Conservation (phyloP, 2,329 filamentous ascomycete genomes). For the Tolypocladium tropicale region DNA sequence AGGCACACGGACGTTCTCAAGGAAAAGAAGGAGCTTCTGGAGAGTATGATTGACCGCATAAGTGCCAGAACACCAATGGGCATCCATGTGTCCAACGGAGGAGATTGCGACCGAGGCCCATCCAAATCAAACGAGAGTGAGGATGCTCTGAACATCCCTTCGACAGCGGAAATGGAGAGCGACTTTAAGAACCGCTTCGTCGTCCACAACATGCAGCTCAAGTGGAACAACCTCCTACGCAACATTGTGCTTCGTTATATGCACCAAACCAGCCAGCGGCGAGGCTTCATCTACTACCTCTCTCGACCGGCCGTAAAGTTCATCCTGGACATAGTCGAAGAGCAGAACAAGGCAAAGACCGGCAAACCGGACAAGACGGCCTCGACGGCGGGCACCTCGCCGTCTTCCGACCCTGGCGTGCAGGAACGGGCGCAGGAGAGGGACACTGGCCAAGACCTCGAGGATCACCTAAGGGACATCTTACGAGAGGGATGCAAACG, state of each 20-base stretch:
- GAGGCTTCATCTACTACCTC: conserved; percentile 96
- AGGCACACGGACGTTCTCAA: conserved; percentile 45
- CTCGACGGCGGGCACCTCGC: conserved; percentile 16
- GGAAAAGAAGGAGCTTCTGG: conserved; percentile 48
- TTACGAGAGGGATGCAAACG: conserved; percentile 76
- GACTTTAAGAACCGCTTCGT: conserved; percentile 99
- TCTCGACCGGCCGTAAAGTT: conserved; percentile 94
- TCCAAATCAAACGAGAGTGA: conserved; percentile 39
- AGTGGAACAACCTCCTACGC: conserved; percentile 93
- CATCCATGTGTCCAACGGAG: conserved; percentile 14
- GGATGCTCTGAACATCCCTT: conserved; percentile 51
- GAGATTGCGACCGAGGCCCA: conserved; percentile 17
- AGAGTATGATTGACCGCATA: conserved; percentile 46
- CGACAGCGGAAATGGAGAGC: conserved; percentile 73
- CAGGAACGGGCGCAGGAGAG: conserved; percentile 45
- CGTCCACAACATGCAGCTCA: conserved; percentile 92
- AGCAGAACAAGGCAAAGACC: conserved; percentile 66
- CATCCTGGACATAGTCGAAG: conserved; percentile 93
- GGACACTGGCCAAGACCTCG: conserved; percentile 51
- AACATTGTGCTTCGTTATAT: conserved; percentile 97
- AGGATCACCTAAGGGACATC: conserved; percentile 79
- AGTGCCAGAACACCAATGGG: conserved; percentile 23
- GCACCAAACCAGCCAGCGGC: conserved; percentile 90
- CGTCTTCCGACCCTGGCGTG: conserved; percentile 26
- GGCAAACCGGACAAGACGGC: conserved; percentile 18